Conservation (phyloP, 2,329 filamentous ascomycete genomes). For the Fusarium scirpi region DNA sequence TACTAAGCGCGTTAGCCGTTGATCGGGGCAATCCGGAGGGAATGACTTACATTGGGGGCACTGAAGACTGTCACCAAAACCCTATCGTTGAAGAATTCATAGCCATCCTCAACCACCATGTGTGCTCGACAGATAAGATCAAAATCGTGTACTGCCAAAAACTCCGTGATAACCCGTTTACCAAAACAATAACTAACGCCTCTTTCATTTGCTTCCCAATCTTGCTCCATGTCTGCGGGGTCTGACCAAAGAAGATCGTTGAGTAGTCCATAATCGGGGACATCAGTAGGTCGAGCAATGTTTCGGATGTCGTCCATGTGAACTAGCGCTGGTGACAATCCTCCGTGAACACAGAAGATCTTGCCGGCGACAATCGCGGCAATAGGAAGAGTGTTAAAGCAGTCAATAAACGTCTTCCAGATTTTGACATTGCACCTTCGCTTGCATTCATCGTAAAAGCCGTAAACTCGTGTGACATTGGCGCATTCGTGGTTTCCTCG, state of each 20-base stretch:
- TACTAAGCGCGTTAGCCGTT: constrained; percentile 70
- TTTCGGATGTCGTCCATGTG: constrained; percentile 99
- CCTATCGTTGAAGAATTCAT: constrained; percentile 97
- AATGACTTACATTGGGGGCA: constrained; percentile 87
- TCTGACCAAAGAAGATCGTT: constrained; percentile 98
- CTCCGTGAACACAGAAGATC: constrained; percentile 99
- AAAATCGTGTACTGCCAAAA: constrained; percentile 93
- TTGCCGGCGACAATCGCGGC: constrained; percentile 99
- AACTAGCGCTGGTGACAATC: constrained; percentile 87
- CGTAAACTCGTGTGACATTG: constrained; percentile 98
- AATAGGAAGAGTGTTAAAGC: constrained; percentile 99
- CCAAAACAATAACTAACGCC: constrained; percentile 99
- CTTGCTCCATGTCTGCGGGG: constrained; percentile 95
- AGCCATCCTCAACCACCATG: constrained; percentile 99
- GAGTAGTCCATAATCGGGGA: constrained; percentile 93
- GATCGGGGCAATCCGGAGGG: neutral
- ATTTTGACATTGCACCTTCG: constrained; percentile 99
- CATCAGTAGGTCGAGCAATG: constrained; percentile 94
- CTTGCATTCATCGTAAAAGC: constrained; percentile 99
- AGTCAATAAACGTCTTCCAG: constrained; percentile 99
- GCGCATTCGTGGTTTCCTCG: constrained; percentile 99
- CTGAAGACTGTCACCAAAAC: constrained; percentile 97
- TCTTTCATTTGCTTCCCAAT: constrained; percentile 97
- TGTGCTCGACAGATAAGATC: constrained; percentile 97
- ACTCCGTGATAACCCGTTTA: constrained; percentile 97